A percentile compares a stretch with the other conserved stretches of the same genome.
phyloP scores from a whole-genome alignment of 129 eudicot species.

The Lactuca sativa region DNA sequence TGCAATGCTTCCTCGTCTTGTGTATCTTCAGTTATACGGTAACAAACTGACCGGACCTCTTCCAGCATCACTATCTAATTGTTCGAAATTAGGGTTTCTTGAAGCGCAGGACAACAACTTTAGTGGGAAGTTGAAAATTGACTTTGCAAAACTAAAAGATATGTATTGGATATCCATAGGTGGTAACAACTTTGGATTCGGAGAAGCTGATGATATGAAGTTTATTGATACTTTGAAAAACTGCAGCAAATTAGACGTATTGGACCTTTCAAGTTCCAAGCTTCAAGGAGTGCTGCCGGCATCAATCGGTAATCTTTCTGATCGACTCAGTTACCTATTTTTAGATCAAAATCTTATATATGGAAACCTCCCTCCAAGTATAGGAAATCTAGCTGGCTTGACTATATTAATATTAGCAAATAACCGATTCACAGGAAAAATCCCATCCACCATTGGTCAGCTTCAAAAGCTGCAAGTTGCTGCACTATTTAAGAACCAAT shows the following conservation, averaged over 20 bases:
- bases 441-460: neutral
- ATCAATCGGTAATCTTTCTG: constrained; percentile 1
- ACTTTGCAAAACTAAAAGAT: no score
- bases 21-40: no score
- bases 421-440: neutral
- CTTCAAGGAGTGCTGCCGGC: neutral
- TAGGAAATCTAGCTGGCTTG: neutral
- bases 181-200: neutral
- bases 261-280: neutral
- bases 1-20: no score
- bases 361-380: neutral
- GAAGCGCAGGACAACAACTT: no score
- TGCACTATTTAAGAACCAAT: neutral
- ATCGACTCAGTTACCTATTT: neutral
- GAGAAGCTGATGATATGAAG: constrained; percentile 1
- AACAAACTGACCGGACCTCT: no score
- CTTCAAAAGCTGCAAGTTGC: neutral
- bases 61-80: no score
- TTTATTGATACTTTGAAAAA: constrained; percentile 9
- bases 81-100: no score
- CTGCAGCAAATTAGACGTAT: neutral
- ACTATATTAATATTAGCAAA: neutral
- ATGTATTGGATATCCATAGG: no score
- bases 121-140: no score
- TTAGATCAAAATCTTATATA: neutral